These are phyloP conservation scores for Paramecium sonneborni DNA, from an alignment of 73 alveolate species.

Conservation along the genomic window DNA sequence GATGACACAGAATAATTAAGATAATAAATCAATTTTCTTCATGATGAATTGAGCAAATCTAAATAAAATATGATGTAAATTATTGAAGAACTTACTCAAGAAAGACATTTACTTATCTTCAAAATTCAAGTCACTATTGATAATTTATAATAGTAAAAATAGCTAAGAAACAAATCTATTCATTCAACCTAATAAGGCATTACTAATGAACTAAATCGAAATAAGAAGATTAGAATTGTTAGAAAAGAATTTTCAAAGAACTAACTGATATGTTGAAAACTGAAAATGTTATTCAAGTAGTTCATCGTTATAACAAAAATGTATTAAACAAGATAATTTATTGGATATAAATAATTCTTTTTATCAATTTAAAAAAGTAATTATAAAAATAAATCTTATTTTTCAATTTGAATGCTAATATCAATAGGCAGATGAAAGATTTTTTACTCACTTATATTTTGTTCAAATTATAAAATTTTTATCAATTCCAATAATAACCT, in stretches of 20 bases:
- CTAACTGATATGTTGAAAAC: neutral
- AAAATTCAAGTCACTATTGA: neutral
- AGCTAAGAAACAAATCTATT: neutral
- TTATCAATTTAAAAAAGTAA: too few species aligned
- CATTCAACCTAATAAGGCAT: neutral
- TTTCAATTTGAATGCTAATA: too few species aligned
- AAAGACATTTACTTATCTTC: neutral
- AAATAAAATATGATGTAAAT: neutral
- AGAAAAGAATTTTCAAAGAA: neutral
- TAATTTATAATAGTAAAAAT: neutral
- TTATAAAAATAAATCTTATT: too few species aligned
- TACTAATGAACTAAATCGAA: neutral
- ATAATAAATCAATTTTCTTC: neutral
- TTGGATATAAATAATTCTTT: too few species aligned
- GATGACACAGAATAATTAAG: neutral
- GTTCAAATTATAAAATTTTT: too few species aligned
- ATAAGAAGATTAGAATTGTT: neutral
- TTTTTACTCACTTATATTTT: too few species aligned
- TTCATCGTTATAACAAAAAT: neutral
- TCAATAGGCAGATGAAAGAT: too few species aligned
- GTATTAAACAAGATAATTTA: neutral
- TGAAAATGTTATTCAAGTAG: neutral
- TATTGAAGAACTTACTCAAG: neutral
- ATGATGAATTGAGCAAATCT: neutral
- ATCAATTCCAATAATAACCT: too few species aligned